Evolutionary conservation across 2,329 filamentous ascomycete species (phyloP).

Genomic region (Decorospora gaudefroyi): DNA sequence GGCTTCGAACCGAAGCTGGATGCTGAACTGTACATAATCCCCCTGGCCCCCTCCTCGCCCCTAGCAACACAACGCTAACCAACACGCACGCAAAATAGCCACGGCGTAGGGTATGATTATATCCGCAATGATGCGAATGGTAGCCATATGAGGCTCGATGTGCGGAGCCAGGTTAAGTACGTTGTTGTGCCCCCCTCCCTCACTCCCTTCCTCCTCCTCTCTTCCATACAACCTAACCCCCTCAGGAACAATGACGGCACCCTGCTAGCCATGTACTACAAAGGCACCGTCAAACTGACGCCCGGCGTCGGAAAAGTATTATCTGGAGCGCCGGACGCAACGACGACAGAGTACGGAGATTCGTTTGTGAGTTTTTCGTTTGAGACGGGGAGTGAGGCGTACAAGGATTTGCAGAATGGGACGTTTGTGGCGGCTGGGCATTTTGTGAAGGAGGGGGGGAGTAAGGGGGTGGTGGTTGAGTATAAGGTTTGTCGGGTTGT

Average conservation of each 20-base stretch:
- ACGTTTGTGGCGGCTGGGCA: slow-evolving; percentile 38
- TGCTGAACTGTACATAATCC: slow-evolving; percentile 31
- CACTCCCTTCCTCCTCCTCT: not conserved
- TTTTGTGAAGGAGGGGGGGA: slow-evolving; percentile 32
- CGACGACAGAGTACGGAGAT: slow-evolving; percentile 38
- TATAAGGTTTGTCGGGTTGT: slow-evolving; percentile 41
- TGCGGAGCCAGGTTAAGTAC: slow-evolving; percentile 35
- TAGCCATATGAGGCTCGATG: slow-evolving; percentile 37
- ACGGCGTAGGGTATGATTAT: slow-evolving; percentile 42
- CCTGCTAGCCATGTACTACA: slow-evolving; percentile 42
- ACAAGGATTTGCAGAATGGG: slow-evolving; percentile 38
- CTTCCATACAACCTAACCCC: not conserved
- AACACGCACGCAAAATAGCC: too few relatives aligned
- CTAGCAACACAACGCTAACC: too few relatives aligned
- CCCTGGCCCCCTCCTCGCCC: not conserved
- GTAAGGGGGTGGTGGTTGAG: slow-evolving; percentile 32
- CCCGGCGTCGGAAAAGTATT: slow-evolving; percentile 32
- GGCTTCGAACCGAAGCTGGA: slow-evolving; percentile 38
- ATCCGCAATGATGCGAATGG: slow-evolving; percentile 38
- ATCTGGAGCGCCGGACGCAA: slow-evolving; percentile 25
- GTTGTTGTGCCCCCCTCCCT: too few relatives aligned
- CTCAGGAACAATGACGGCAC: slow-evolving; percentile 26
- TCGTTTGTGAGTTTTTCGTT: slow-evolving; percentile 39
- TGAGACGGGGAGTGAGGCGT: slow-evolving; percentile 36
- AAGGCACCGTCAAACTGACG: slow-evolving; percentile 36